Base-by-base conservation (phyloP, 768 basidiomycete genomes). In the Postia placenta region DNA sequence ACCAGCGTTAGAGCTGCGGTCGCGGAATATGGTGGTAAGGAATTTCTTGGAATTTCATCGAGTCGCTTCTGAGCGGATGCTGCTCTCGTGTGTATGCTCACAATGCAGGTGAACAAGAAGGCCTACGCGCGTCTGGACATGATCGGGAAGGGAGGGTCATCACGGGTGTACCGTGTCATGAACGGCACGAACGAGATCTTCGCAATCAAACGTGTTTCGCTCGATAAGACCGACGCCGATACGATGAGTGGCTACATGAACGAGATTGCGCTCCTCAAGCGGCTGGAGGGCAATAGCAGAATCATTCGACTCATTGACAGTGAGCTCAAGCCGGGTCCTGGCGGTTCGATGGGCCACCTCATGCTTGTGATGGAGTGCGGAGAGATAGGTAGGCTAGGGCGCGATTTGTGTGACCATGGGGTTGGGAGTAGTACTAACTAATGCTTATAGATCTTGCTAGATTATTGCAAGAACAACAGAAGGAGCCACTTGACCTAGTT, bases 301-400 rank as follows among this genome's bases (percentile, higher is more conserved):
- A 94, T 99, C 57, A 97, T 99, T 56, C 78, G 87, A 47, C 67
- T 99, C 43, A 79, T 93, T 55, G 95, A 97, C 60, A 88, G 87
- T 49, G 94, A 97, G 67, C 79, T 94, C 30, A 88, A 84, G 59
- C 74, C 79, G 4, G 78, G 78, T 2, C 79, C 81, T 24, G 79
- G 78, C 20, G 85, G 85, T 15, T 80, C 75, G 55, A 90, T 85
- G 60, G 86, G 85, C 0, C 74, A 81, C 53, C 63, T 97, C 47
- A 71, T 91, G 68, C 74, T 98, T 62, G 86, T 97, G 4, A 93
- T 99, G 92, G 95, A 99, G 63, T 92, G 87, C 52, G 95, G 95
- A 6, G 95, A 99, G 69, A 81, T 92, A 33, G 67, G 67, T 68
- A 43, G 48, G 67, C n/a, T n/a, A n/a, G n/a, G n/a, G n/a, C n/a